Evolutionary conservation across 2,329 filamentous ascomycete genomes (phyloP).

Genomic region (Fusarium tanahbumbuense): DNA sequence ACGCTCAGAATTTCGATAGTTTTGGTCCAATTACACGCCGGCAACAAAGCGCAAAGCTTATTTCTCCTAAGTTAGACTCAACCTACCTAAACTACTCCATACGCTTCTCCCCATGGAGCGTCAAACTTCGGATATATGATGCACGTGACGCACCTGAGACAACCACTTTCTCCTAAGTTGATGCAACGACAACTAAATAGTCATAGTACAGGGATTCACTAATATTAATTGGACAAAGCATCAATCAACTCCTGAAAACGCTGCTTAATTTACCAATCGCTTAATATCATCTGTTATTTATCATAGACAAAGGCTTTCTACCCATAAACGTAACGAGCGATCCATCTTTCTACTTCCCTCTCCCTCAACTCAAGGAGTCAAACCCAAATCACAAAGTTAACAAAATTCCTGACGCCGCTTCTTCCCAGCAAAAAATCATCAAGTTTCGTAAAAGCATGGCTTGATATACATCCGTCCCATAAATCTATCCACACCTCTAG

Average conservation of each 20-base stretch:
- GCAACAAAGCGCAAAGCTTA: constrained; percentile 13
- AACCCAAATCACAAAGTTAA: neutral
- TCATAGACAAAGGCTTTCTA: neutral
- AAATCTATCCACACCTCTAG: neutral
- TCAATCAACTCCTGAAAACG: neutral
- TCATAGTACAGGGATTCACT: neutral
- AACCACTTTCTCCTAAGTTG: constrained; percentile 1
- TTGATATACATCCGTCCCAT: neutral
- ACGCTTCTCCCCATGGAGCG: neutral
- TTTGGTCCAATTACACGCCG: neutral
- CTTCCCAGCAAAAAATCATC: constrained; percentile 21
- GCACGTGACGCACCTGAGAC: constrained; percentile 33
- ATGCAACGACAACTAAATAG: constrained; percentile 8
- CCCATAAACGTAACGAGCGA: constrained; percentile 20
- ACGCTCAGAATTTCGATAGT: neutral
- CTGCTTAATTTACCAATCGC: neutral
- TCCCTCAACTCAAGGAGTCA: neutral
- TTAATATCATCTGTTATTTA: neutral
- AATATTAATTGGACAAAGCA: neutral
- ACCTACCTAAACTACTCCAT: neutral
- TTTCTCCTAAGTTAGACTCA: constrained; percentile 1
- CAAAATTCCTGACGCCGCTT: constrained; percentile 17
- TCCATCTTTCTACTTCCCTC: constrained; percentile 6
- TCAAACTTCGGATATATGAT: neutral
- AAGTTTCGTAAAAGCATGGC: constrained; percentile 25